Base-by-base conservation (phyloP, 192 early-diverging fungal species). In the Coemansia sp. region DNA sequence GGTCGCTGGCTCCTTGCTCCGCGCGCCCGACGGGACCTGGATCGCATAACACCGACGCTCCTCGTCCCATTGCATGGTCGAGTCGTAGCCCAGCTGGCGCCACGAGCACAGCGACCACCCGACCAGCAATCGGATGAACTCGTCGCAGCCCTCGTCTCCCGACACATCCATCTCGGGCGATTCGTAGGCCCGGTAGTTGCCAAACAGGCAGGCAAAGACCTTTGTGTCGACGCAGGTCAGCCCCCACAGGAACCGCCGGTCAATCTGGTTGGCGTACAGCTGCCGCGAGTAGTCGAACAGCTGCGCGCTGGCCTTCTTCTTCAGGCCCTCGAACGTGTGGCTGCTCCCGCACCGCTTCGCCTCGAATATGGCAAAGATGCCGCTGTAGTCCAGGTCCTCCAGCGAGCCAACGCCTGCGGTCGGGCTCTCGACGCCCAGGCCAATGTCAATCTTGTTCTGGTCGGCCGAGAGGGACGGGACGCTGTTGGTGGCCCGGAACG, bases 181-280 rank as follows among this genome's bases (percentile, higher is more conserved):
- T 4, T 37, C 34, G 11, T 36, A 14, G 0, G 34, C 25, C 11
- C 19, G 14, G 28, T 37, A 25, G 4, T 19, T 22, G 0, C 16
- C 25, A 33, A 54, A 37, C 3, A 54, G 18, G 4, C 18, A 18
- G 4, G 27, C 38, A 6, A 19, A 13, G 1, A 27, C 19, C 26
- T 30, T 7, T 16, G 1, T 44, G 17, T n/a, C 32, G 29, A 12
- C 18, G 6, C 21, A 11, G 1, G 47, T 43, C 12, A 49, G 12
- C 2, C 55, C 47, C 31, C 38, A 49, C 12, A 26, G 40, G 30
- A 58, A 58, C 14, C 55, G 46, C 14, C 38, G 23, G 39, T 58
- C 26, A 20, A 28, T 16, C 46, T 58, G 56, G 1, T 19, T 16
- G 0, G 39, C 34, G 16, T 37, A 58, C 0, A 50, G 38, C 7